Evolutionary conservation across 805 yeast genomes (phyloP).

Genomic region (Saccharomycopsis synnaedendra): DNA sequence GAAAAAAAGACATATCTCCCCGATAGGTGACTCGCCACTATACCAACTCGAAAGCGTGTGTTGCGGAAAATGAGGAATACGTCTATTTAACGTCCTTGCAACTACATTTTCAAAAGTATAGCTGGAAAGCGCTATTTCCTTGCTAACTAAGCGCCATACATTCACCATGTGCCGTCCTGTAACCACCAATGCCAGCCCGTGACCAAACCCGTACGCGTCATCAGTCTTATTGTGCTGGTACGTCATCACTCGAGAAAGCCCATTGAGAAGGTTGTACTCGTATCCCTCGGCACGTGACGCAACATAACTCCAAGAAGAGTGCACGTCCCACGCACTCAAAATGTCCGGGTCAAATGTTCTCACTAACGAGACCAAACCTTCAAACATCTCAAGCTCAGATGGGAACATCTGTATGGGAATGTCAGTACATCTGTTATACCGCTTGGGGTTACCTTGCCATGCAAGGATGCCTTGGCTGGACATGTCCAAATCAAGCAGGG

Average conservation of each 20-base stretch:
- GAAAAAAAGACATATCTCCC: slow-evolving; percentile 24
- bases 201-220: slow-evolving; percentile 74
- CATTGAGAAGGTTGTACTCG: slow-evolving; percentile 42
- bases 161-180: slow-evolving; percentile 80
- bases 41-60: slow-evolving; percentile 29
- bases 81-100: slow-evolving; percentile 50
- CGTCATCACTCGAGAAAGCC: slow-evolving; percentile 46
- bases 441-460: too few relatives aligned
- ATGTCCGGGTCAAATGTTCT: slow-evolving; percentile 76
- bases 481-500: slow-evolving; percentile 24
- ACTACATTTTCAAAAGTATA: slow-evolving; percentile 72
- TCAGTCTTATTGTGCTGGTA: slow-evolving; percentile 41
- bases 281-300: slow-evolving; percentile 46
- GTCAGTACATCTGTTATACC: too few relatives aligned
- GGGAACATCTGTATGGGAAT: slow-evolving; percentile 30
- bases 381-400: slow-evolving; percentile 50
- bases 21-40: not conserved
- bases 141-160: slow-evolving; percentile 67
- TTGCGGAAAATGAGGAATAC: slow-evolving; percentile 53
- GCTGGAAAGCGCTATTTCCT: slow-evolving; percentile 49
- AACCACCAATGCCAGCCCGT: slow-evolving; percentile 56
- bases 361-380: slow-evolving; percentile 42
- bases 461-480: slow-evolving; percentile 28
- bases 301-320: slow-evolving; percentile 78
- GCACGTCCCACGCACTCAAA: slow-evolving; percentile 75